Conservation (phyloP, 2,329 filamentous ascomycete species). For the Beauveria medogensis region DNA sequence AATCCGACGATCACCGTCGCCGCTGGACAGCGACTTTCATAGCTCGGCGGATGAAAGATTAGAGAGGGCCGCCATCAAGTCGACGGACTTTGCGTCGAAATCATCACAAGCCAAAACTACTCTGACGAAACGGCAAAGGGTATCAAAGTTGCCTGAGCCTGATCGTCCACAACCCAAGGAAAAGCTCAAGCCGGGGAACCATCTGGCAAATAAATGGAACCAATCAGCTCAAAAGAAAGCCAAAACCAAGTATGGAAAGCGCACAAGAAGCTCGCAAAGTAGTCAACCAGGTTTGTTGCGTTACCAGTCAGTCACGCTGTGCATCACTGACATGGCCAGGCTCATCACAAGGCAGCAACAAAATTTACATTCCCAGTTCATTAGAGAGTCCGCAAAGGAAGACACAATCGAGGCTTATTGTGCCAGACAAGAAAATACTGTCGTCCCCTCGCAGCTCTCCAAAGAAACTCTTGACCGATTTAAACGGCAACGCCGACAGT, state of each 20-base stretch:
- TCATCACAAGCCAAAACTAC: neutral
- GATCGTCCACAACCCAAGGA: neutral
- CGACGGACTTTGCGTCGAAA: conserved; percentile 22
- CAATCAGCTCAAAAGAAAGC: conserved; percentile 16
- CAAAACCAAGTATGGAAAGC: conserved; percentile 21
- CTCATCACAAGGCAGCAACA: conserved; percentile 4
- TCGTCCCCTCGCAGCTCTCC: conserved; percentile 6
- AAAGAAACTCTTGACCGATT: neutral
- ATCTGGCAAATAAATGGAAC: conserved; percentile 18
- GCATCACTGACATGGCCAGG: neutral
- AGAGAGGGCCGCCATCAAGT: conserved; percentile 24
- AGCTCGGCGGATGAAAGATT: conserved; percentile 21
- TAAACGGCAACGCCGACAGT: neutral
- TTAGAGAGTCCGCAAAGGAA: conserved; percentile 8
- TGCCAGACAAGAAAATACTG: neutral
- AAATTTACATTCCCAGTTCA: neutral
- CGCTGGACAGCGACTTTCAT: conserved; percentile 12
- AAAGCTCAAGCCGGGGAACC: conserved; percentile 15
- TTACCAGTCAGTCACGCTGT: neutral
- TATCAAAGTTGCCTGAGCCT: neutral
- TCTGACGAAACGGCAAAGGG: neutral
- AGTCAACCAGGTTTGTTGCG: conserved; percentile 5
- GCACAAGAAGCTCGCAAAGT: conserved; percentile 17
- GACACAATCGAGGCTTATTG: neutral
- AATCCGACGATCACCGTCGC: neutral